These are phyloP conservation scores for Colletotrichum falcatum DNA, from an alignment of 2,329 filamentous ascomycete species.

Conservation along the genomic window DNA sequence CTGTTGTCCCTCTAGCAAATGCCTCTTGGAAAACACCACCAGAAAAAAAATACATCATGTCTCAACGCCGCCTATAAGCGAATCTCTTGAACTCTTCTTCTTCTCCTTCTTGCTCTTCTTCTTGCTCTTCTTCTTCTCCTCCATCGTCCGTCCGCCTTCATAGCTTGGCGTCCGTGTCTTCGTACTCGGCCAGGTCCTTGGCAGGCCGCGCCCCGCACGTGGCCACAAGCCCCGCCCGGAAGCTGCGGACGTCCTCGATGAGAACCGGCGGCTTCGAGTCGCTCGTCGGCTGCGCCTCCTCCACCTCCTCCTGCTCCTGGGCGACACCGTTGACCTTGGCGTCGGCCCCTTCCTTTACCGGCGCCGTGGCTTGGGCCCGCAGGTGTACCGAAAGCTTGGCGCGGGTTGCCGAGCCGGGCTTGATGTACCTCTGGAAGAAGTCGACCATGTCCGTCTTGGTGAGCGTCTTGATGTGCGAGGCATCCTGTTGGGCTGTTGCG, in stretches of 20 bases:
- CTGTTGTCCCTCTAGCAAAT: constrained; percentile 36
- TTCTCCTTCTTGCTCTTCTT: too few relatives aligned
- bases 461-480: constrained; percentile 76
- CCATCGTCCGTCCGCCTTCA: constrained; percentile 52
- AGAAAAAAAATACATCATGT: constrained; percentile 4
- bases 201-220: constrained; percentile 80
- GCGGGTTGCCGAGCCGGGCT: constrained; percentile 76
- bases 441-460: constrained; percentile 83
- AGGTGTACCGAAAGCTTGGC: constrained; percentile 90
- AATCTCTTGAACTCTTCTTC: constrained; percentile 10
- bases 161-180: constrained; percentile 87
- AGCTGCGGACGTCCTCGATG: constrained; percentile 83
- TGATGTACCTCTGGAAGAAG: constrained; percentile 83
- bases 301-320: constrained; percentile 44
- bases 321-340: constrained; percentile 49
- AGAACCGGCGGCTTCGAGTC: constrained; percentile 58
- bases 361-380: constrained; percentile 73
- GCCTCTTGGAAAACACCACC: constrained; percentile 22
- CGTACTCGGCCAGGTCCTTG: constrained; percentile 83
- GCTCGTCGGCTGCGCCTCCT: constrained; percentile 49
- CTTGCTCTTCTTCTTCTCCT: too few relatives aligned
- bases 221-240: constrained; percentile 80
- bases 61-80: constrained; percentile 23
- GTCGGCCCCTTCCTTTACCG: constrained; percentile 58
- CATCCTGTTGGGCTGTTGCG: constrained; percentile 77